Evolutionary conservation across 306 rosid genomes (phyloP), one percentile per base, ranked within the genome.

Genomic region (Crataegus laevigata): DNA sequence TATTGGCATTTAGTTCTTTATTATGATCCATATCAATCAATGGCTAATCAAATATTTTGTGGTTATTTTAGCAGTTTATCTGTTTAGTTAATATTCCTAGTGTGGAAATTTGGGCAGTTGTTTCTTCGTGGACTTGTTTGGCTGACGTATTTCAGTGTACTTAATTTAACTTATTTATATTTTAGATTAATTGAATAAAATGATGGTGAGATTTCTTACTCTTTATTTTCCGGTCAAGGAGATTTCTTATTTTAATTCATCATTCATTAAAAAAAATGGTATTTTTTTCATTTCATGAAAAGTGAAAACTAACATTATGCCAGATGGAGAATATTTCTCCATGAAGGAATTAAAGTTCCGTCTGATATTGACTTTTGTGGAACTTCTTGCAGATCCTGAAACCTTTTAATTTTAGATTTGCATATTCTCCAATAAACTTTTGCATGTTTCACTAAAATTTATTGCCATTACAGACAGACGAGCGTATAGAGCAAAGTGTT

Each of bases 401-500:
- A 18, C 25, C 21, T 13, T 32, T 57, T 30, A 24, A 55, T 7
- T 79, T 63, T 62, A 63, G 68, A 66, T 71, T 71, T 45, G 51
- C 59, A 2, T 42, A 18, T 47, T 19, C 22, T 13, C 9, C 52
- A 11, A 51, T 21, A 24, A 43, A 17, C 30, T 67, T 32, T 72
- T 57, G 36, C 38, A 18, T 72, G 52, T 26, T 59, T 69, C 68
- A 52, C 61, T 76, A 68, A 81, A 50, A 24, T 72, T 26, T 78
- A 66, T 71, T 87, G 69, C 72, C 32, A 18, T 82, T 68, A 3
- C 60, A 94, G 96, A 79, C 89, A 80, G 98, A 86, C 45, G 96
- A 89, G 73, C 85, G 96, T 70, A 94, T 94, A 75, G 98, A 94
- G 79, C 88, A 86, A 79, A 94, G 98, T 74, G 96, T 94, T 73